Percentiles rank a stretch among this genome's conserved stretches.
These are phyloP conservation scores for Tuber magnatum DNA, from an alignment of 495 filamentous ascomycete species.

Conservation along the genomic window DNA sequence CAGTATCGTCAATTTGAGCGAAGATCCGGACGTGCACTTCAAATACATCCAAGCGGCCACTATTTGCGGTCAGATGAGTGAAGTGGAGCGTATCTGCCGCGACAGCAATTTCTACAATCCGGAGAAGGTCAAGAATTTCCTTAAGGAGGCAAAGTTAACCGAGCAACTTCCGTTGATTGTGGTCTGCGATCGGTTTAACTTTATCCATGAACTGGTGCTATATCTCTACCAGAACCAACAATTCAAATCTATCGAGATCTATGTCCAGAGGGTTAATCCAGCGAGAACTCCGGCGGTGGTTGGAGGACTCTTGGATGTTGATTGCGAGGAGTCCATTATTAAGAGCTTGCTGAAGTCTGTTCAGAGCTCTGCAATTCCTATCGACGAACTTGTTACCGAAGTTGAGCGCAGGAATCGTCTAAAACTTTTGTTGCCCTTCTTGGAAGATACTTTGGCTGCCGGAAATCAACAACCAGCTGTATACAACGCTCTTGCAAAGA, in stretches of 20 bases:
- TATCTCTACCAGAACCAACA: conserved; percentile 99
- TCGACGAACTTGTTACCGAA: conserved; percentile 90
- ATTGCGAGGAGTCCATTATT: conserved; percentile 93
- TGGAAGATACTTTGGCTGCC: conserved; percentile 80
- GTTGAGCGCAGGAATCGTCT: conserved; percentile 92
- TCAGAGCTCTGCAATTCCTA: conserved; percentile 75
- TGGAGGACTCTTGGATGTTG: conserved; percentile 91
- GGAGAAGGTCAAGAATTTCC: conserved; percentile 98
- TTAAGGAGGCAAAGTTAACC: conserved; percentile 87
- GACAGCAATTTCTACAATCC: conserved; percentile 93
- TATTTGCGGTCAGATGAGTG: conserved; percentile 78
- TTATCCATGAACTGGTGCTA: conserved; percentile 92
- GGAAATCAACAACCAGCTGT: conserved; percentile 98
- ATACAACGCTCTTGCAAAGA: conserved; percentile 97
- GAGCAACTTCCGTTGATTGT: conserved; percentile 96
- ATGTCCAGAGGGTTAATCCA: conserved; percentile 98
- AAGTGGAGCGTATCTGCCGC: conserved; percentile 94
- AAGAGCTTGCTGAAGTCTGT: conserved; percentile 87
- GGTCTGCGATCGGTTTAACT: conserved; percentile 97
- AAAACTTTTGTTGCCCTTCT: conserved; percentile 92
- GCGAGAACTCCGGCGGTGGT: conserved; percentile 88
- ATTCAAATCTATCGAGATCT: conserved; percentile 98
- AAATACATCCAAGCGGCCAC: conserved; percentile 99
- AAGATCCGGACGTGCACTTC: conserved; percentile 93
- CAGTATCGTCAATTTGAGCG: conserved; percentile 92